These are phyloP conservation scores for Phialophora macrospora DNA, from an alignment of 2,329 filamentous ascomycete genomes.

Conservation along the genomic window DNA sequence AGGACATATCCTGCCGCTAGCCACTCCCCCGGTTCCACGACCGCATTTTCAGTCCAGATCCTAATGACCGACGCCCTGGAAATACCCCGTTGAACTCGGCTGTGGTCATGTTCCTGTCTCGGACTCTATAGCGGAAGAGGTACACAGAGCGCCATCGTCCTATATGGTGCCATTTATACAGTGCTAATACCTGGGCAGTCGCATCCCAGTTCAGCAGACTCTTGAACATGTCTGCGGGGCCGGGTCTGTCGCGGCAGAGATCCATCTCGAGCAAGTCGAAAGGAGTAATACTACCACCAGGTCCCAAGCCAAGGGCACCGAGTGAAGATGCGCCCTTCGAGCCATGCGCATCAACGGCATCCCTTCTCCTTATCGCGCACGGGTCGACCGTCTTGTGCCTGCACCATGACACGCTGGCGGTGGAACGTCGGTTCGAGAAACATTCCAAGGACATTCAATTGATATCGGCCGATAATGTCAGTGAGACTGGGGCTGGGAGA, in stretches of 20 bases:
- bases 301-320: conserved; percentile 27
- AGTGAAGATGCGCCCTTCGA: conserved; percentile 66
- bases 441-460: conserved; percentile 84
- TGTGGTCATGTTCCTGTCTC: conserved; percentile 27
- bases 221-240: conserved; percentile 28
- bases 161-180: conserved; percentile 20
- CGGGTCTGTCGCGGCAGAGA: conserved; percentile 36
- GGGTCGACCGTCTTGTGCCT: conserved; percentile 81
- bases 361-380: conserved; percentile 87
- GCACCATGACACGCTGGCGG: conserved; percentile 87
- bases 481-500: conserved; percentile 80
- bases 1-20: conserved; percentile 30
- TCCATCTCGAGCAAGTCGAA: conserved; percentile 37
- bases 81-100: conserved; percentile 25
- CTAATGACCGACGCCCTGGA: conserved; percentile 32
- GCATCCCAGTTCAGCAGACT: conserved; percentile 17
- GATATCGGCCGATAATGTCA: conserved; percentile 87
- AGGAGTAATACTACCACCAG: conserved; percentile 28
- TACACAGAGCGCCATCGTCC: conserved; percentile 20
- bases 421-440: conserved; percentile 82
- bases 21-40: conserved; percentile 26
- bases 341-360: conserved; percentile 86
- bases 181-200: conserved; percentile 25
- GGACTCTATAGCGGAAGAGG: conserved; percentile 29
- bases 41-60: conserved; percentile 29